Base-by-base conservation (phyloP, 345 rosid genomes). In the Eutrema yunnanense region DNA sequence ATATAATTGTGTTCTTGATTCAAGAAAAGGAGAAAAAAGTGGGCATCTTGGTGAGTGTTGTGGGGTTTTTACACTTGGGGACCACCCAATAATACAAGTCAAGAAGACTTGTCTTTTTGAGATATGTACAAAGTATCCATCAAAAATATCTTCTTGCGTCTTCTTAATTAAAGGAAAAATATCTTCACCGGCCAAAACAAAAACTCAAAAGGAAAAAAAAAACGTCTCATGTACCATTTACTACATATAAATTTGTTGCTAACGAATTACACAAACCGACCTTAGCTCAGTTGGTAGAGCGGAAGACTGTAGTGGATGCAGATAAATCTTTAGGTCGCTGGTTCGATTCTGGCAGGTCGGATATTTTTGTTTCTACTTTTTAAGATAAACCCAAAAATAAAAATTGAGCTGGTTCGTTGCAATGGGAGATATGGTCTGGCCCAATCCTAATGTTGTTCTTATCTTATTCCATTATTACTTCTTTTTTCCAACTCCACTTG, bases 271-370 rank as follows among this genome's bases (percentile, higher is more conserved):
- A 9, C 5, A 2, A 9, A 2, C 96, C 93, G 96, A 88, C 92
- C 92, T 91, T 94, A 86, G 98, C 98, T 94, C 93, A 91, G 96
- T 86, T 94, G 98, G 95, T 56, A 94, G 96, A 86, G 98, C 97
- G 97, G 98, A 88, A 96, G 96, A 92, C 97, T 89, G 97, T 95
- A 95, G 96, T 86, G 41, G 50, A 30, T 40, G 61, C 47, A 67
- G 67, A 73, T 11, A 2, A 74, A 67, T 74, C 68, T 74, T 59
- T 74, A 67, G 78, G 73, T 74, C 68, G 73, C 73, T 74, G 73
- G 67, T 74, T 74, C 68, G 78, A 74, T 66, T 74, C 73, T 67
- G 73, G 78, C 78, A 74, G 73, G 73, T 50, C 73, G 73, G 55
- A 72, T 0, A 32, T 63, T 51, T 51, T 50, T 60, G 22, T 26